Evolutionary conservation across 805 yeast species (phyloP).

Genomic region (Saccharomycopsis javanensis): DNA sequence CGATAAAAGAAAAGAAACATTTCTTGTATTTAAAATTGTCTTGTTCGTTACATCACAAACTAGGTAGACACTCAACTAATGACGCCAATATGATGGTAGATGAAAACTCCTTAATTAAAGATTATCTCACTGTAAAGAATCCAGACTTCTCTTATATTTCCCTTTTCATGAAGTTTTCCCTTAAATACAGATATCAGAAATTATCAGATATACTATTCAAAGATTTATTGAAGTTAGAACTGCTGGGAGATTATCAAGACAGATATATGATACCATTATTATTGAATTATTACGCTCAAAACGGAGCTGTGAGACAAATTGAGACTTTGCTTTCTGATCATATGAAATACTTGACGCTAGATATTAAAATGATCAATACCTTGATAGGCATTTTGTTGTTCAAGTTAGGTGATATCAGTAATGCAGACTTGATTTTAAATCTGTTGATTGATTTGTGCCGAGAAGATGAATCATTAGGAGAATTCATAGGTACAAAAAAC

Average conservation of each 20-base stretch:
- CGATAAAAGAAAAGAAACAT: conserved; percentile 14
- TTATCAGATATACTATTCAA: not conserved
- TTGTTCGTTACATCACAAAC: not conserved
- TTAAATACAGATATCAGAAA: not conserved
- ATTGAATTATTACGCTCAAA: not conserved
- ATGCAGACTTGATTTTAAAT: not conserved
- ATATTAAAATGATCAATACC: not conserved
- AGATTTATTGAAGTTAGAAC: not conserved
- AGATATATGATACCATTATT: not conserved
- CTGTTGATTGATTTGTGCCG: not conserved
- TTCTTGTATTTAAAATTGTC: conserved; percentile 4
- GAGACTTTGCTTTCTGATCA: not conserved
- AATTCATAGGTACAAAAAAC: not conserved
- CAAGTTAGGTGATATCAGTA: not conserved
- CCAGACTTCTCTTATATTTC: not conserved
- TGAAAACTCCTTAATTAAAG: not conserved
- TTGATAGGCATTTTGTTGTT: not conserved
- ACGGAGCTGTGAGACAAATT: not conserved
- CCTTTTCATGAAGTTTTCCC: not conserved
- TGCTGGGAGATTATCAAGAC: not conserved
- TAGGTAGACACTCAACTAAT: not conserved
- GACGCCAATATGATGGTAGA: not conserved
- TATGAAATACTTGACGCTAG: not conserved
- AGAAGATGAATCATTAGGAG: not conserved
- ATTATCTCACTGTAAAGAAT: not conserved